Base-by-base conservation (phyloP, 2,329 filamentous ascomycete genomes). In the Colletotrichum sojae region DNA sequence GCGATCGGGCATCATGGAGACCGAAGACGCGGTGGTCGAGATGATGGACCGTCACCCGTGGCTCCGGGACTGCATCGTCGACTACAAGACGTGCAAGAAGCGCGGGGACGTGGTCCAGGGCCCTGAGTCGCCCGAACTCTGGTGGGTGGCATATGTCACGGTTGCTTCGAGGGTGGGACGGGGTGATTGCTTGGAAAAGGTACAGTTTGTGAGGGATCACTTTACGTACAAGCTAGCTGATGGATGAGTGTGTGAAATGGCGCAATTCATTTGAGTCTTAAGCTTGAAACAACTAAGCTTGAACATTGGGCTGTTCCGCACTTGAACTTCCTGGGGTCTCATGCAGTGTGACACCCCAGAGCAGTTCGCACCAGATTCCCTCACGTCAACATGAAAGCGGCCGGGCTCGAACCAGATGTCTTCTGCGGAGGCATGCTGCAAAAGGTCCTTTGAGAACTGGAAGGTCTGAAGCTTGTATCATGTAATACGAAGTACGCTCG, bases 1-100 rank as follows among this genome's bases (percentile, higher is more conserved):
- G 4, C 45, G 53, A 2, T 43, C 54, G 8, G 71, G 69, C 0
- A 62, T 72, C 12, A 71, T 72, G 70, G 59, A 49, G 43, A 69
- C 66, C 5, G 61, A 48, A 15, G 69, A 71, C 31, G 69, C 66
- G 2, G 69, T 54, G 13, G 18, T 40, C 8, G 65, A 68, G 54
- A 20, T 49, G 9, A 20, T 49, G 46, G 18, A 22, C 20, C 18
- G 18, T 18, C 12, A 49, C 46, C 18, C 46, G 18, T 20, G 20
- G n/a, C 46, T 63, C 16, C 5, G 13, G 39, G 39, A 48, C n/a
- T 69, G 61, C n/a, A 63, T 71, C 25, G 71, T 68, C 10, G 53
- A 70, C 43, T 67, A 70, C 48, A 60, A 72, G 58, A 71, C 70
- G 6, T 54, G 63, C 18, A 69, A 71, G 5, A 62, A 71, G 52